A percentile compares a stretch with the other conserved stretches of the same genome.
These are phyloP conservation scores for Plasmodium sp. DNA, from an alignment of 169 alveolate genomes.

Conservation along the genomic window DNA sequence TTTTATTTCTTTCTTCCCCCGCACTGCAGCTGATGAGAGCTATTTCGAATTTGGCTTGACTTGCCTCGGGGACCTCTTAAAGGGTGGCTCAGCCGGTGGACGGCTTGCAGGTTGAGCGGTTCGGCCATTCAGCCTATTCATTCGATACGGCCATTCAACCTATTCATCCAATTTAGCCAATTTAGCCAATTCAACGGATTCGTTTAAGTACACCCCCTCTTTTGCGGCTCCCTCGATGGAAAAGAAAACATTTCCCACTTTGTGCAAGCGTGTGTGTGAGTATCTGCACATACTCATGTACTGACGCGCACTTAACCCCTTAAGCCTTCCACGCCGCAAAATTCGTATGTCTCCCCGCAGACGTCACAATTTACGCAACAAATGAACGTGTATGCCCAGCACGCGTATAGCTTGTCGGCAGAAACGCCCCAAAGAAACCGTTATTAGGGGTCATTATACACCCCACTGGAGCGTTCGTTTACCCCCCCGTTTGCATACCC, in stretches of 20 bases:
- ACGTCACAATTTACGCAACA: background rate
- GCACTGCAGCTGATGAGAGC: slow-evolving; percentile 69
- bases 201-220: background rate
- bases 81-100: background rate
- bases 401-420: background rate
- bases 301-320: background rate
- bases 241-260: background rate
- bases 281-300: background rate
- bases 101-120: background rate
- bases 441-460: background rate
- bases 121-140: background rate
- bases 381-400: background rate
- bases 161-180: background rate
- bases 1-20: slow-evolving; percentile 11
- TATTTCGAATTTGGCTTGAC: slow-evolving; percentile 45
- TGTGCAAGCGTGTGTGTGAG: background rate
- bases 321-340: background rate
- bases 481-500: background rate
- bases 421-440: background rate
- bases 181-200: background rate
- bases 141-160: background rate
- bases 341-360: background rate
- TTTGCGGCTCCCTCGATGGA: background rate
- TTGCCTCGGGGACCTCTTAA: background rate
- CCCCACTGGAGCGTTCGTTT: background rate